Base-by-base conservation (phyloP, 257 asterid species). In the Solanum medicagineum region DNA sequence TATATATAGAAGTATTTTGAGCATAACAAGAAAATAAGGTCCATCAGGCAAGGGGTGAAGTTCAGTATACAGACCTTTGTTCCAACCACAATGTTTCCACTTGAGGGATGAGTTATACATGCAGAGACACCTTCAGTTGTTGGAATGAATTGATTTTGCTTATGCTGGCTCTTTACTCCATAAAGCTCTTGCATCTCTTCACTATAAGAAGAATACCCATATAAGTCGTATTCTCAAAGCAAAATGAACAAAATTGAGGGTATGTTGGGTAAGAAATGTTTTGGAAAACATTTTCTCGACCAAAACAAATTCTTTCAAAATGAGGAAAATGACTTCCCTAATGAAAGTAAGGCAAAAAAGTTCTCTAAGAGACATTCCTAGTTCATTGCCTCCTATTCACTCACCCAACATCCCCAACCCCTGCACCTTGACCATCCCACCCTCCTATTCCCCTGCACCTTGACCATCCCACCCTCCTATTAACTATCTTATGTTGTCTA, bases 21-120 rank as follows among this genome's bases (percentile, higher is more conserved):
- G 63, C 45, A 77, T 51, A 51, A 49, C 62, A 15, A 51, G 45
- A 36, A 75, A 49, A 51, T 8, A 49, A 77, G 63, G 47, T 77
- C 62, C 63, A 51, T 77, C 83, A 51, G n/a, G 63, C 53, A 77
- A 51, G 63, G 63, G 63, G 63, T 49, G 63, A 77, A 51, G 26
- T 24, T 8, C 47, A 51, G 66, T 20, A 62, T 24, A 85, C 85
- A 62, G 83, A 94, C 99, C 98, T 90, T 87, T 62, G 99, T 94
- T 92, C 99, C 99, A 63, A 94, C 97, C 47, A 94, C 93, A 89
- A 95, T 90, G 89, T 95, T 89, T 81, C 96, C 96, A 75, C 88
- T 90, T 62, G 89, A 87, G 83, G 99, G 98, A 90, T 95, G 99
- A 85, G 93, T 92, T 32, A 89, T 91, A 83, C 97, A 93, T 73